Evolutionary conservation across 2,329 filamentous ascomycete species (phyloP), one percentile per base, ranked within the genome.

Genomic region (Capronia epimyces): DNA sequence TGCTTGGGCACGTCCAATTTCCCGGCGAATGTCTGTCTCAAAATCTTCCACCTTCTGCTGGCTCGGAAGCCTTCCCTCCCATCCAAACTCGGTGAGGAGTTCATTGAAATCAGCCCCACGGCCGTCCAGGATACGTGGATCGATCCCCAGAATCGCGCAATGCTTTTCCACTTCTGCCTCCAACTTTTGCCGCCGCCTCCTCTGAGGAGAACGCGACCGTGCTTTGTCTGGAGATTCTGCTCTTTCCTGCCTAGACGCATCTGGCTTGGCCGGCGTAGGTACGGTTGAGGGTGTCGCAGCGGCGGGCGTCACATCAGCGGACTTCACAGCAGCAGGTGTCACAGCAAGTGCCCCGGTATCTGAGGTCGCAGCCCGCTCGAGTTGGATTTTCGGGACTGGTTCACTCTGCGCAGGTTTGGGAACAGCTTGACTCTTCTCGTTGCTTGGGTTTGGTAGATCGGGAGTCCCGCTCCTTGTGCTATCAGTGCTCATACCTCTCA

Each of bases 1-100:
- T 43, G 90, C 90, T 70, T 96, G 91, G 2, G 91, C 86, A 60
- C 89, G 87, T 58, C 89, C 89, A 50, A 96, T 80, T 65, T 96
- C 90, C 55, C 89, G 82, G 46, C 91, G 87, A 49, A 96, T 78
- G 58, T 95, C 89, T 10, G 80, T 75, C 69, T 90, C 88, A 65
- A 96, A 77, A 46, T 87, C 82, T 44, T 94, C 87, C 48, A 91
- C 82, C 53, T 82, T 86, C 58, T 85, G 83, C 40, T 82, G 75
- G 46, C 87, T 82, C 67, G 89, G 83, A 57, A 87, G 78, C 43
- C 84, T 82, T 42, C 86, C 87, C 18, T 88, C 83, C 89, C 89
- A 96, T 27, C 89, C 89, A 65, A 95, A 87, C 64, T 94, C 88
- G 57, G 88, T 84, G 27, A 96, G 76, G 69, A 89, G 83, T 56